A percentile compares a stretch with the other conserved stretches of the same genome.
These are phyloP conservation scores for Lentinula detonsa DNA, from an alignment of 768 basidiomycete genomes.

Conservation along the genomic window DNA sequence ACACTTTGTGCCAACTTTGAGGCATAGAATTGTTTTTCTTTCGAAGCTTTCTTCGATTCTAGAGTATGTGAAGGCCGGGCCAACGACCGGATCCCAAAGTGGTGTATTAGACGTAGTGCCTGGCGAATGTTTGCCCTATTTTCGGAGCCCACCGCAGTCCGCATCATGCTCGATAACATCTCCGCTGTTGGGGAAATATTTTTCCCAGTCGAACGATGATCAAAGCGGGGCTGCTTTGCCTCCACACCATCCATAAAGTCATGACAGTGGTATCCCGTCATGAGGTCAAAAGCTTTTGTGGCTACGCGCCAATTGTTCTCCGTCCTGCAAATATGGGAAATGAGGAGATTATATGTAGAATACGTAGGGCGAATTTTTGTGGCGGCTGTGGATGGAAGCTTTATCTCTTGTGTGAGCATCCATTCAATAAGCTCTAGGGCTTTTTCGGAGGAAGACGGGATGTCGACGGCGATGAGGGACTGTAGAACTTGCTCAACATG, in stretches of 20 bases:
- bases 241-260: constrained; percentile 48
- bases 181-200: constrained; percentile 44
- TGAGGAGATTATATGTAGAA: constrained; percentile 54
- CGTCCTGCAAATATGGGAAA: constrained; percentile 48
- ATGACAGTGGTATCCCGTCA: constrained; percentile 59
- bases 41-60: constrained; percentile 27
- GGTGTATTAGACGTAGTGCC: constrained; percentile 50
- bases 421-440: constrained; percentile 60
- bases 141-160: constrained; percentile 48
- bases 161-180: constrained; percentile 50
- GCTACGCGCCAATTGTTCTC: constrained; percentile 58
- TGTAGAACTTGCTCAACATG: constrained; percentile 62
- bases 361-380: constrained; percentile 40
- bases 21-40: constrained; percentile 31
- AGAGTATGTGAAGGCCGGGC: constrained; percentile 17
- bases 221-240: constrained; percentile 27
- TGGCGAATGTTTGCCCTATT: constrained; percentile 51
- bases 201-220: constrained; percentile 35
- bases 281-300: constrained; percentile 54
- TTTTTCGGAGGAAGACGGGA: constrained; percentile 33
- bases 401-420: constrained; percentile 55
- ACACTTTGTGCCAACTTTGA: constrained; percentile 45
- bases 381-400: constrained; percentile 25
- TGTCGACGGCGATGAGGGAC: constrained; percentile 39
- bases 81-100: constrained; percentile 35